phyloP scores from a whole-genome alignment of 257 asterid genomes.

The Primulina huaijiensis region DNA sequence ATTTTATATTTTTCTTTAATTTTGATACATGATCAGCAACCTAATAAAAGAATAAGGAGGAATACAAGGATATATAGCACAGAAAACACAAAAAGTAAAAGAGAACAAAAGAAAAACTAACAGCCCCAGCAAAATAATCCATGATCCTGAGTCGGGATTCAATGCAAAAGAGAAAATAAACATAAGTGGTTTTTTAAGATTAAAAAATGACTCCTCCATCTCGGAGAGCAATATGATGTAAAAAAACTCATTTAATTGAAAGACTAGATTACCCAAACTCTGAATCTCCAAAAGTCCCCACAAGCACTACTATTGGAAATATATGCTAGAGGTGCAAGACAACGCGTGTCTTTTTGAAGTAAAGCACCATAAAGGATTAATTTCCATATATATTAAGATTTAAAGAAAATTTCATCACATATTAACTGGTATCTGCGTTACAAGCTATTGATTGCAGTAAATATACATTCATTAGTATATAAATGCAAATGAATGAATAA shows the following conservation, averaged over 20 bases:
- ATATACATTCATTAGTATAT: no score
- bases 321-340: no score
- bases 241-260: not conserved
- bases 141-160: not conserved
- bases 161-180: not conserved
- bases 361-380: not conserved
- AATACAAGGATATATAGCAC: not conserved
- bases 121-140: conserved; percentile 7
- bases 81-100: not conserved
- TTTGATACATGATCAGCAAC: not conserved
- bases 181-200: not conserved
- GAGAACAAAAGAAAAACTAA: not conserved
- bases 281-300: not conserved
- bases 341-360: not conserved
- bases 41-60: not conserved
- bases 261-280: not conserved
- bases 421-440: not conserved
- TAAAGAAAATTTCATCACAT: not conserved
- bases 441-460: not conserved
- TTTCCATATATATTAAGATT: not conserved
- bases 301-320: not conserved
- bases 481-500: not conserved
- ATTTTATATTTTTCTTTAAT: not conserved
- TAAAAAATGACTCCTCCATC: not conserved
- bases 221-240: conserved; percentile 7